Base-by-base conservation (phyloP, 345 rosid genomes). In the Arabidopsis suecica region DNA sequence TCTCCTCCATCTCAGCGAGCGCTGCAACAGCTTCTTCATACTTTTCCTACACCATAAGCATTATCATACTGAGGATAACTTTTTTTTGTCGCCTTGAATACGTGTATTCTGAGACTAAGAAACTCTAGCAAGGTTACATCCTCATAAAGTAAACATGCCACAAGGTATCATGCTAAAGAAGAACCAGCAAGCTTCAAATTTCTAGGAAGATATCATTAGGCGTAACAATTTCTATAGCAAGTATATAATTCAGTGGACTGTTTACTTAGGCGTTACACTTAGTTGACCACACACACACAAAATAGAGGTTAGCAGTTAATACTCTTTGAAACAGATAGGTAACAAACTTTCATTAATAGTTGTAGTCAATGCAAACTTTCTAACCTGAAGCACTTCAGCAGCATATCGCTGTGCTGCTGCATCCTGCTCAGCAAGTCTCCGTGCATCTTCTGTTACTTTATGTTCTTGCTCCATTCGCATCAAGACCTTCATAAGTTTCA, bases 391-490 rank as follows among this genome's bases (percentile, higher is more conserved):
- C 78, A 88, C 88, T 89, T 86, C 87, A 78, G 89, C 86, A 72
- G 97, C 93, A 79, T 84, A 81, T 88, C 96, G 89, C 82, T 95
- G 98, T 9, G 93, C 96, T 61, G 86, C 88, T 38, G 99, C 96
- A 83, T 95, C 99, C 83, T 92, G 89, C 81, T 90, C 99, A 34
- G 96, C 91, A 83, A 86, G 85, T 84, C 86, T 86, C 45, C 96
- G 97, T 81, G 96, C 93, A 62, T 90, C 99, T 80, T 95, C 99
- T 18, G 94, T 84, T 62, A 90, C 85, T 72, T 79, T 88, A 74
- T 95, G 97, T 79, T 95, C 98, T 84, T 90, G 99, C 82, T 95
- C 99, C 69, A 93, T 94, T 61, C 98, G 84, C 98, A 92, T 90
- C 78, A 95, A 82, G 64, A 89, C 90, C 99, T 92, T 67, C 50